phyloP scores from a whole-genome alignment of 2,329 filamentous ascomycete genomes.

The Ascochyta rabiei region DNA sequence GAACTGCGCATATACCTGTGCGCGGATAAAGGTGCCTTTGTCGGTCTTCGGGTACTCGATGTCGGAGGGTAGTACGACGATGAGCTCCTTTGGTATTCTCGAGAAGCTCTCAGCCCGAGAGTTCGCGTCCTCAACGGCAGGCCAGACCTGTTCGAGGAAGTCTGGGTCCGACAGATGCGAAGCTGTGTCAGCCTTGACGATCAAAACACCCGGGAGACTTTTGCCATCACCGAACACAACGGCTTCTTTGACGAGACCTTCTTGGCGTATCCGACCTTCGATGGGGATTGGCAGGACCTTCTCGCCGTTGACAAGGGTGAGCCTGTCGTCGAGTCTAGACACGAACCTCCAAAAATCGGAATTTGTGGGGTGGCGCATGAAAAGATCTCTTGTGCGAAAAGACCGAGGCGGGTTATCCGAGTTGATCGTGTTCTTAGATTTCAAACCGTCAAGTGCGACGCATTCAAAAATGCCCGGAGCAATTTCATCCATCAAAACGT shows the following conservation, averaged over 20 bases:
- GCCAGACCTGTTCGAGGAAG: slow-evolving; percentile 57
- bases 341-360: slow-evolving; percentile 56
- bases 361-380: slow-evolving; percentile 52
- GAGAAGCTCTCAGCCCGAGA: slow-evolving; percentile 58
- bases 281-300: slow-evolving; percentile 57
- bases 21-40: slow-evolving; percentile 63
- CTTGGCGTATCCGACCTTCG: slow-evolving; percentile 62
- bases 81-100: slow-evolving; percentile 59
- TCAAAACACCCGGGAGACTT: slow-evolving; percentile 59
- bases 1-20: slow-evolving; percentile 58
- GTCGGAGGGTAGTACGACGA: slow-evolving; percentile 55
- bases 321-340: slow-evolving; percentile 54
- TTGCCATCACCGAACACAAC: slow-evolving; percentile 63
- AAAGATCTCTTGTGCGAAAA: slow-evolving; percentile 59
- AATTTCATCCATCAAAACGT: slow-evolving; percentile 49
- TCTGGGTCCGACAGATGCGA: slow-evolving; percentile 52
- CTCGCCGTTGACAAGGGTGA: slow-evolving; percentile 58
- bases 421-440: slow-evolving; percentile 51
- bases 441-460: slow-evolving; percentile 47
- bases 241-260: slow-evolving; percentile 60
- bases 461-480: slow-evolving; percentile 50
- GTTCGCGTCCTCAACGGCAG: slow-evolving; percentile 60
- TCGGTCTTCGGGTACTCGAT: slow-evolving; percentile 60
- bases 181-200: slow-evolving; percentile 58
- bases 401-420: slow-evolving; percentile 51